Percentiles rank a stretch among this genome's conserved stretches.
These are phyloP conservation scores for Xenoacremonium recifei DNA, from an alignment of 2,329 filamentous ascomycete species.

Conservation along the genomic window DNA sequence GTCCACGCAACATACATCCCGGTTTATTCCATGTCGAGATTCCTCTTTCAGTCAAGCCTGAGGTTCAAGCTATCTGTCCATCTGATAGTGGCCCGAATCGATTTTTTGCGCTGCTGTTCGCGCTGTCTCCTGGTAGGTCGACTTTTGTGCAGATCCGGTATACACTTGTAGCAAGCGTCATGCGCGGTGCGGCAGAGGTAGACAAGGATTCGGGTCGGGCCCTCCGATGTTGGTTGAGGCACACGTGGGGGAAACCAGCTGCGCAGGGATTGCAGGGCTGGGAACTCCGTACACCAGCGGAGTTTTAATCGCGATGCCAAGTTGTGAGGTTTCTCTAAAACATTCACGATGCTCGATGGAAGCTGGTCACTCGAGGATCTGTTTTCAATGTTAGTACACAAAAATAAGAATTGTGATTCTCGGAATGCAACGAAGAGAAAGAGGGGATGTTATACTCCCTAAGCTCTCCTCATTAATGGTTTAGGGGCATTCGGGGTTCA, in stretches of 20 bases:
- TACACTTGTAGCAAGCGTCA: neutral
- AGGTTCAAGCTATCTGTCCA: neutral
- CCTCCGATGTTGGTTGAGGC: too few species aligned
- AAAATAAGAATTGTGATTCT: too few species aligned
- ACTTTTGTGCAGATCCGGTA: neutral
- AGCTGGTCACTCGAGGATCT: too few species aligned
- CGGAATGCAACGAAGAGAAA: too few species aligned
- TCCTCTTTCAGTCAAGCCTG: neutral
- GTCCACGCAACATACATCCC: neutral
- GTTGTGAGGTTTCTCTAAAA: too few species aligned
- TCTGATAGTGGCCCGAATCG: neutral
- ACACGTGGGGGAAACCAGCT: neutral
- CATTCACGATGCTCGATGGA: too few species aligned
- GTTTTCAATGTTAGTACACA: too few species aligned
- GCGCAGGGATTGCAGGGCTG: too few species aligned
- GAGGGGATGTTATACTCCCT: too few species aligned
- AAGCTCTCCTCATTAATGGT: too few species aligned
- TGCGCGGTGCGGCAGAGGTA: neutral
- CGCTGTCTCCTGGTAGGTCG: slow-evolving; percentile 5
- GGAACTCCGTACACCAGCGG: too few species aligned
- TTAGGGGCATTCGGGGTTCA: neutral
- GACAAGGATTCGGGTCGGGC: neutral
- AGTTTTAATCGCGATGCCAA: too few species aligned
- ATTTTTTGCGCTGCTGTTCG: slow-evolving; percentile 1
- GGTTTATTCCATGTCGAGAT: neutral